These are phyloP conservation scores for Aegle marmelos DNA, from an alignment of 345 rosid species.

Conservation along the genomic window DNA sequence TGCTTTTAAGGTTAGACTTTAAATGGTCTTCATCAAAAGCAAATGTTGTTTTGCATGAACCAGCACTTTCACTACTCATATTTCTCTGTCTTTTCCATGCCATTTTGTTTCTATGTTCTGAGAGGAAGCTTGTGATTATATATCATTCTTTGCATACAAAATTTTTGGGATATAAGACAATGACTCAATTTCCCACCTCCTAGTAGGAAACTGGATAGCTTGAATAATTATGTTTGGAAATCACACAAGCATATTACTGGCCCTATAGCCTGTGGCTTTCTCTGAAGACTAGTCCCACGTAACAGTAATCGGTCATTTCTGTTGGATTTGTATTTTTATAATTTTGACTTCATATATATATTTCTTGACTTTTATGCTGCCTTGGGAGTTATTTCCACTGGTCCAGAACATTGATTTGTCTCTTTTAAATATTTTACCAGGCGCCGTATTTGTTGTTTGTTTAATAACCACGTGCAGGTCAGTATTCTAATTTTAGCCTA, in stretches of 20 bases:
- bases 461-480: slow-evolving; percentile 91
- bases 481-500: slow-evolving; percentile 12
- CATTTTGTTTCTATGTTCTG: not conserved
- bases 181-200: not conserved
- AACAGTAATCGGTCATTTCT: not conserved
- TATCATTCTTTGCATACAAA: not conserved
- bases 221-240: not conserved
- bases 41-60: not conserved
- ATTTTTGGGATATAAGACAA: not conserved
- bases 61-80: not conserved
- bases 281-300: not conserved
- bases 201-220: not conserved
- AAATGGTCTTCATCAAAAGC: not conserved
- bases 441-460: slow-evolving; percentile 90
- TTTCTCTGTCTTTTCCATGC: not conserved
- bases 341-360: not conserved
- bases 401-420: slow-evolving; percentile 4
- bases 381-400: slow-evolving; percentile 5
- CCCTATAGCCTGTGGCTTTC: not conserved
- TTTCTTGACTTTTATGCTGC: not conserved
- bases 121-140: not conserved
- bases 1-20: not conserved
- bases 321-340: not conserved
- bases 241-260: not conserved
- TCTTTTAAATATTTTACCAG: slow-evolving; percentile 37